Base-by-base conservation (phyloP, 805 yeast species). In the Pichia nakasei region DNA sequence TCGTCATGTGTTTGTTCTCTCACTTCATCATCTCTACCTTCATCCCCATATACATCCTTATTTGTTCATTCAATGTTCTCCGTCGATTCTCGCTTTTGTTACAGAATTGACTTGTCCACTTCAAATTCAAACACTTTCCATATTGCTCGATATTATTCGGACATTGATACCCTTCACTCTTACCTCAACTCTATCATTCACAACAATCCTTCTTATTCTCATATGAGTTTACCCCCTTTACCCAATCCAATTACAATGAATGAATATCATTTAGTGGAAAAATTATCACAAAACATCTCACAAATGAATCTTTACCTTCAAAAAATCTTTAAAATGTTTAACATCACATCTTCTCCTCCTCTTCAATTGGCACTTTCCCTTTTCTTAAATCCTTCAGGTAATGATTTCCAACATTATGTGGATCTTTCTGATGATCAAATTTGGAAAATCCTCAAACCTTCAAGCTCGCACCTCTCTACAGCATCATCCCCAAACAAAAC, bases 121-220 rank as follows among this genome's bases (percentile, higher is more conserved):
- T 5, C 32, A 13, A 29, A n/a, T 13, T 9, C 32, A 9, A 29
- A 12, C 13, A 29, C 32, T 15, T 29, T 67, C 44, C 64, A 65
- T 41, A 54, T 74, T 19, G 68, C 75, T 48, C 61, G 78, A 17
- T 73, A 68, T 54, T 75, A 73, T 50, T 74, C 70, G 52, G 79
- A 74, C 49, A 72, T 75, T 43, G n/a, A 24, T 6, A 36, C n/a
- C 2, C 21, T 36, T 13, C 20, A 36, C 18, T 13, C 18, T 9
- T 26, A 24, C 8, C 11, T 36, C 15, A 22, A 4, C 22, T 7
- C 18, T 26, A 52, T 52, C 13, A 61, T 58, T 17, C 15, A 13
- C 18, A 5, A 29, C 3, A 9, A 4, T 3, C 7, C 32, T 8
- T 15, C 17, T 15, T 15, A 8, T 13, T 29, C 32, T 6, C 12